Percentiles rank a stretch among this genome's conserved stretches.
These are phyloP conservation scores for Malassezia brasiliensis DNA, from an alignment of 1,284 basidiomycete species.

Conservation along the genomic window DNA sequence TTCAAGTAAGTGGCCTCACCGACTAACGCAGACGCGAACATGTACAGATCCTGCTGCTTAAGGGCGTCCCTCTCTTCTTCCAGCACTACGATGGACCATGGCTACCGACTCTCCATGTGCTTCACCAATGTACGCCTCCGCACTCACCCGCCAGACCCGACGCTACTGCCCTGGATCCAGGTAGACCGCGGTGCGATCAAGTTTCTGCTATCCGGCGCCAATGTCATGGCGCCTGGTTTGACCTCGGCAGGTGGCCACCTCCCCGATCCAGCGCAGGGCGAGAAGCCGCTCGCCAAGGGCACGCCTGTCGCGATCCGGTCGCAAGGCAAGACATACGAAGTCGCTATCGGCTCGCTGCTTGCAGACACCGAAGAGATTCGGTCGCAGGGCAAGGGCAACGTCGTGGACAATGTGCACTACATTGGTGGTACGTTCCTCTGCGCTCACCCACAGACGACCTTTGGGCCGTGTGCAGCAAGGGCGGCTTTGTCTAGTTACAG, in stretches of 20 bases:
- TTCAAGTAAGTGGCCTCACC: constrained; percentile 58
- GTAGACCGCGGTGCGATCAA: constrained; percentile 96
- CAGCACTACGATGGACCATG: constrained; percentile 93
- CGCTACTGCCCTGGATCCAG: constrained; percentile 73
- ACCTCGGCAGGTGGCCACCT: constrained; percentile 82
- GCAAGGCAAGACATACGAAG: constrained; percentile 90
- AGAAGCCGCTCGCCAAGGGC: constrained; percentile 60
- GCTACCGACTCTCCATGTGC: constrained; percentile 72
- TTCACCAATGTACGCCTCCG: constrained; percentile 62
- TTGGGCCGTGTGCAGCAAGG: constrained; percentile 12
- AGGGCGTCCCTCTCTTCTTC: constrained; percentile 81
- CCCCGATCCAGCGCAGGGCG: constrained; percentile 56
- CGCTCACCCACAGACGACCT: constrained; percentile 8
- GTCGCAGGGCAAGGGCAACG: constrained; percentile 77
- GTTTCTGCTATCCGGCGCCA: constrained; percentile 69
- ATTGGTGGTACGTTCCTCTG: constrained; percentile 65
- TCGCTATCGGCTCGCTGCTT: constrained; percentile 76
- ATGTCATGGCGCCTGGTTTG: constrained; percentile 64
- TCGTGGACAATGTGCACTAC: constrained; percentile 74
- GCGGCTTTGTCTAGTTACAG: constrained; percentile 9
- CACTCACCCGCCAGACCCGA: constrained; percentile 55
- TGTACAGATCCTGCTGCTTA: constrained; percentile 79
- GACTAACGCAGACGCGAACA: constrained; percentile 69
- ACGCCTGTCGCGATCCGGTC: constrained; percentile 76
- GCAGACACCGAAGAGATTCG: constrained; percentile 79